A percentile compares a stretch with the other conserved stretches of the same genome.
Conservation (phyloP, 305 asterid genomes). For the Fraxinus baroniana region DNA sequence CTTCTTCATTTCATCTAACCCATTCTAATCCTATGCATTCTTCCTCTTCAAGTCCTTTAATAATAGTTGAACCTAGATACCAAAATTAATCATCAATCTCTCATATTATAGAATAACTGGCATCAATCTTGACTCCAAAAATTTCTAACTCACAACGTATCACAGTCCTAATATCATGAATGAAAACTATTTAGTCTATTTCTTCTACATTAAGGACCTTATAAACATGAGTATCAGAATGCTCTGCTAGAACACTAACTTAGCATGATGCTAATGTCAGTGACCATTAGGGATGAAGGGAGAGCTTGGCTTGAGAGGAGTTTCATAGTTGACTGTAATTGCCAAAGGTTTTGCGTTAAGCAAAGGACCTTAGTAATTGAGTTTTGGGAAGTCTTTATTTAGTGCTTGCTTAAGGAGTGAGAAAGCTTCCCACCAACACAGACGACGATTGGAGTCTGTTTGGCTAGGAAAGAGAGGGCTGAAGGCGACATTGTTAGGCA, state of each 20-base stretch:
- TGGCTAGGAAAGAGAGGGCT: background rate
- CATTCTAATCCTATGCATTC: background rate
- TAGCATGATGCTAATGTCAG: background rate
- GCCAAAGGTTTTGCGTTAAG: background rate
- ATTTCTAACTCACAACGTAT: background rate
- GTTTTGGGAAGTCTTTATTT: background rate
- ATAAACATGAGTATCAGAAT: background rate
- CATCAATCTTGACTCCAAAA: background rate
- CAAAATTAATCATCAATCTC: background rate
- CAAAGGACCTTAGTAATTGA: background rate
- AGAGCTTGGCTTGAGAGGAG: background rate
- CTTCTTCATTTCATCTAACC: background rate
- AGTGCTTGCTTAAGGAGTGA: background rate
- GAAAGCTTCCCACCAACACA: background rate
- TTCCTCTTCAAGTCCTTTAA: background rate
- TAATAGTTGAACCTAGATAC: background rate
- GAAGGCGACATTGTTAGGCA: background rate
- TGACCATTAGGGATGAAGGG: background rate
- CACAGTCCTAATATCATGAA: background rate
- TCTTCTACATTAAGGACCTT: background rate
- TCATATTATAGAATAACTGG: background rate
- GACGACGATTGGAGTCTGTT: background rate
- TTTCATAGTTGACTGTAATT: background rate
- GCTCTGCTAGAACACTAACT: background rate
- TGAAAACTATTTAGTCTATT: background rate